phyloP scores from a whole-genome alignment of 768 basidiomycete species.

The Lentinula sp. region DNA sequence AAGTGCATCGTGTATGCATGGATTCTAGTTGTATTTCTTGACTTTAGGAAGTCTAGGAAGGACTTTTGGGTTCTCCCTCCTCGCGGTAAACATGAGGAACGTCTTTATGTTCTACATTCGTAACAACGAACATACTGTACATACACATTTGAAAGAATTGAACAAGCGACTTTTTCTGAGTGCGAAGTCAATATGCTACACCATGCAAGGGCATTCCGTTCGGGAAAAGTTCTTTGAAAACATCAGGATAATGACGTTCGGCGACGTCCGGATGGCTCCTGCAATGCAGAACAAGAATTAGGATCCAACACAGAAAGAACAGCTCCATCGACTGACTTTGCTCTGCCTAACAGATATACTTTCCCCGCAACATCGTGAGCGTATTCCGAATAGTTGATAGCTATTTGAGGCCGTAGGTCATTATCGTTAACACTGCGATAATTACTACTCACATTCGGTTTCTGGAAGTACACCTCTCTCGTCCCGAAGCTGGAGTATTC shows the following conservation, averaged over 20 bases:
- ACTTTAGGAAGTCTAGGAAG: too few species aligned
- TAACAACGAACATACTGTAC: too few species aligned
- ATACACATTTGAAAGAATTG: too few species aligned
- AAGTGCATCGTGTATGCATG: too few species aligned
- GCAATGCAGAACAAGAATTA: background rate
- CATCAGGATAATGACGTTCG: slow-evolving; percentile 43
- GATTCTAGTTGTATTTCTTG: too few species aligned
- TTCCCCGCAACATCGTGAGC: background rate
- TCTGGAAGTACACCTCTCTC: background rate
- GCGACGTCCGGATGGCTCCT: slow-evolving; percentile 26
- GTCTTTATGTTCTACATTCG: too few species aligned
- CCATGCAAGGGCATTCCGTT: slow-evolving; percentile 31
- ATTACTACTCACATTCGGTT: background rate
- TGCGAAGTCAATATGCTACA: background rate
- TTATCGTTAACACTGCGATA: too few species aligned
- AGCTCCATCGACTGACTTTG: background rate
- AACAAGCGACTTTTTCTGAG: too few species aligned
- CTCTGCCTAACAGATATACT: background rate
- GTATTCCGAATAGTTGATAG: slow-evolving; percentile 7
- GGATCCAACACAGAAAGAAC: background rate
- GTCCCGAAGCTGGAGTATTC: slow-evolving; percentile 5
- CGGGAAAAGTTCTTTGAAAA: slow-evolving; percentile 47
- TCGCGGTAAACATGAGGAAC: too few species aligned
- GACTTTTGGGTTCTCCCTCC: too few species aligned
- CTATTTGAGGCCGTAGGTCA: background rate